phyloP scores from a whole-genome alignment of 176 grass and related monocot species.

The Pontederia paniculata region DNA sequence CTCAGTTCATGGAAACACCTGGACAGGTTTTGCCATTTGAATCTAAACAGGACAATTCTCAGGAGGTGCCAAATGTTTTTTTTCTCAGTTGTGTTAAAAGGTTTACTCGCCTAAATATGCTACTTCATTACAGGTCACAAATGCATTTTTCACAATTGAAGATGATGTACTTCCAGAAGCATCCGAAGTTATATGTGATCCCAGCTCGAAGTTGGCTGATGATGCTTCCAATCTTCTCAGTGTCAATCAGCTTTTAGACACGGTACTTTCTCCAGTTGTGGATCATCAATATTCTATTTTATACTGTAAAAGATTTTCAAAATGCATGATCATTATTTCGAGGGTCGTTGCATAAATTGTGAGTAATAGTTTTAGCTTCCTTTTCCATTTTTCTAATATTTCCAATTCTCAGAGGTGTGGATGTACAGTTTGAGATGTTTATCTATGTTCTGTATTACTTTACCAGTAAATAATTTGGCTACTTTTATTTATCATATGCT shows the following conservation, averaged over 20 bases:
- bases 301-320: background rate
- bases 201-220: conserved; percentile 13
- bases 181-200: conserved; percentile 46
- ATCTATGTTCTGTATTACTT: too few relatives aligned
- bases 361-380: too few relatives aligned
- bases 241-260: conserved; percentile 81
- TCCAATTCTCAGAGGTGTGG: too few relatives aligned
- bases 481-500: background rate
- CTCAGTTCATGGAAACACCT: conserved; percentile 48
- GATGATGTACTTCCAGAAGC: conserved; percentile 62
- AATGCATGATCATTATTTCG: background rate
- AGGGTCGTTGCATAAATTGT: too few relatives aligned
- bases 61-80: conserved; percentile 26
- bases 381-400: too few relatives aligned
- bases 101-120: conserved; percentile 8
- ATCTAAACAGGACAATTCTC: conserved; percentile 33
- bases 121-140: conserved; percentile 34
- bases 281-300: background rate
- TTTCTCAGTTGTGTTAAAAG: background rate
- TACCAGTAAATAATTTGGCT: too few relatives aligned
- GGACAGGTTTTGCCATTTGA: conserved; percentile 29
- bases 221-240: conserved; percentile 60
- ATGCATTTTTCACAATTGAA: conserved; percentile 42
- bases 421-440: too few relatives aligned
- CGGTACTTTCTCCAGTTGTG: conserved; percentile 32